Base-by-base conservation (phyloP, 2,329 filamentous ascomycete species). In the Neonectria hederae region DNA sequence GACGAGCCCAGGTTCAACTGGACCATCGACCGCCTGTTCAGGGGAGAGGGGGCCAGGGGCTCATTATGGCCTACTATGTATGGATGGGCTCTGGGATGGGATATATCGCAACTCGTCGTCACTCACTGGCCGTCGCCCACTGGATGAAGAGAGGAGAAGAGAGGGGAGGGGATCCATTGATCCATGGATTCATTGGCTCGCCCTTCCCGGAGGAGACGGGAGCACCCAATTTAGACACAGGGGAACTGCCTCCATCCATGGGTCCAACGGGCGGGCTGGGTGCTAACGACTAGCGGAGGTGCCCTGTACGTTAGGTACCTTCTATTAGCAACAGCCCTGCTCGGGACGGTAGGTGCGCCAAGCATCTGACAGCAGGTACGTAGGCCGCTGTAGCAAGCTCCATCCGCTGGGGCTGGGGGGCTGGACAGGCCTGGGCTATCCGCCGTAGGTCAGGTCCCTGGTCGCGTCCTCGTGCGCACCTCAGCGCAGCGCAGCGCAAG, bases 401-500 rank as follows among this genome's bases (percentile, higher is more conserved):
- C 61, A 55, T 54, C 54, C 48, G 48, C 54, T 45, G 49, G 49
- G 38, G 55, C 51, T 43, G 45, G 61, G 57, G 59, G 55, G 61
- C 42, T 63, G 61, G 55, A 51, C 17, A 43, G 51, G 55, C 61
- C 60, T 58, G 54, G 60, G 48, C 60, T 49, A 49, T 56, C 42
- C 24, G 48, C n/a, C 22, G n/a, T 19, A 28, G 21, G 28, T 21
- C 26, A n/a, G 35, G 51, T 24, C 38, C 52, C 21, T 54, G 52
- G 52, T 22, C 19, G 52, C 40, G 19, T 66, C 66, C 66, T 69
- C 54, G 66, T 69, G 63, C 66, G 17, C 38, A 21, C 38, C 38
- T 42, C n/a, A 42, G 38, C 35, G 35, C 35, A 17, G 35, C 35
- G 14, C 35, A 35, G 13, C 4, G 32, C 32, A n/a, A n/a, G n/a